Conservation (phyloP, 2,329 filamentous ascomycete species). For the Pseudophaeomoniella oleicola region DNA sequence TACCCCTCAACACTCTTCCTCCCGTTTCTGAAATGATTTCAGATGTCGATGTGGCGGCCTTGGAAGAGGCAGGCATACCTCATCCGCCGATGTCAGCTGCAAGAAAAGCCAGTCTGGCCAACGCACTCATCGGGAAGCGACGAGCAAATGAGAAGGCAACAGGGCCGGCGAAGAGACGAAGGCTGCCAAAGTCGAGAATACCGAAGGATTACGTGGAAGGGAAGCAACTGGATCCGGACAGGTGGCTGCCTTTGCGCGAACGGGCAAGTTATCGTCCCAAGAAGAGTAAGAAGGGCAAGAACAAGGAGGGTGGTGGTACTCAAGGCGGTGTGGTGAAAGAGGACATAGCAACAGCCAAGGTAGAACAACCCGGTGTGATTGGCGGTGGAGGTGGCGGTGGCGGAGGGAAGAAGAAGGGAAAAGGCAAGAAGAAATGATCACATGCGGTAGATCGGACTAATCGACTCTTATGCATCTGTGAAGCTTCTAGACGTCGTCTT, state of each 20-base stretch:
- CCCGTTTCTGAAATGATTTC: slow-evolving; percentile 25
- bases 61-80: slow-evolving; percentile 29
- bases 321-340: slow-evolving; percentile 75
- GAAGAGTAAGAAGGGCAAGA: slow-evolving; percentile 84
- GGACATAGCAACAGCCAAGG: slow-evolving; percentile 32
- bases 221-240: slow-evolving; percentile 74
- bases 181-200: slow-evolving; percentile 29
- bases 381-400: slow-evolving; percentile 19
- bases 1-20: slow-evolving; percentile 22
- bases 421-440: slow-evolving; percentile 33
- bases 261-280: slow-evolving; percentile 68
- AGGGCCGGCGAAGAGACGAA: slow-evolving; percentile 21
- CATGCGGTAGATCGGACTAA: too few relatives aligned
- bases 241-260: slow-evolving; percentile 85
- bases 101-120: slow-evolving; percentile 7
- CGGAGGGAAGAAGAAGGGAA: slow-evolving; percentile 32
- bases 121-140: slow-evolving; percentile 20
- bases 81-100: slow-evolving; percentile 13
- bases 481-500: too few relatives aligned
- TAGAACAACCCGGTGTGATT: slow-evolving; percentile 12
- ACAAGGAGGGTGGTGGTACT: slow-evolving; percentile 52
- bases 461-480: too few relatives aligned
- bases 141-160: slow-evolving; percentile 18
- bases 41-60: slow-evolving; percentile 26
- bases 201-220: slow-evolving; percentile 43